These are phyloP conservation scores for Leptosphaerulina australis DNA, from an alignment of 2,329 filamentous ascomycete species.

Conservation along the genomic window DNA sequence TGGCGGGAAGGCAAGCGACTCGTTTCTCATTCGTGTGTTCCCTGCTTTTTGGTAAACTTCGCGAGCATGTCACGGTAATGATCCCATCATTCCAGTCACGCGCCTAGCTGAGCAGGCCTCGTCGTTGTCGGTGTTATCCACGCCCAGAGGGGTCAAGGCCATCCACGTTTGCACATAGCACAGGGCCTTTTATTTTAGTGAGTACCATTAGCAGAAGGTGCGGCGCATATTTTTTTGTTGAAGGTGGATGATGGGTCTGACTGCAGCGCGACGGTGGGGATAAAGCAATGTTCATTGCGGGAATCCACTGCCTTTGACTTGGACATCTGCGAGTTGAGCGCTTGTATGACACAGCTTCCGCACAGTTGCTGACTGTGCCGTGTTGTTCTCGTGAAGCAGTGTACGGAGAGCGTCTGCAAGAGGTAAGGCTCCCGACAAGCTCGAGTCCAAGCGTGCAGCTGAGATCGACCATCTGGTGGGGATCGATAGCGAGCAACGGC, in stretches of 20 bases:
- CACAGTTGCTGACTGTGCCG: conserved; percentile 16
- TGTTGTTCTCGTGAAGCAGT: conserved; percentile 23
- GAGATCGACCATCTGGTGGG: conserved; percentile 34
- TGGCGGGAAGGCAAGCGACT: conserved; percentile 1
- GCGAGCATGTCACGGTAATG: conserved; percentile 7
- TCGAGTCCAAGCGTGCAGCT: conserved; percentile 17
- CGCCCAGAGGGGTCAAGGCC: conserved; percentile 12
- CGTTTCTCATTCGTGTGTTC: conserved; percentile 3
- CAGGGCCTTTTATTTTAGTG: not conserved
- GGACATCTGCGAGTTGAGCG: conserved; percentile 17
- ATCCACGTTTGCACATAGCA: conserved; percentile 7
- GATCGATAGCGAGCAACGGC: conserved; percentile 31
- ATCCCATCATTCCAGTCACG: conserved; percentile 15
- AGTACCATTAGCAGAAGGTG: conserved; percentile 4
- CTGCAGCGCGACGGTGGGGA: conserved; percentile 16
- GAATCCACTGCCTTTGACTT: conserved; percentile 17
- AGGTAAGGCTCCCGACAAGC: conserved; percentile 22
- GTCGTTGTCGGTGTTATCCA: conserved; percentile 4
- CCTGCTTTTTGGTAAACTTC: conserved; percentile 14
- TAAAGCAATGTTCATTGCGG: conserved; percentile 10
- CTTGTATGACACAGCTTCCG: conserved; percentile 26
- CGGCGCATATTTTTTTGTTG: conserved; percentile 3
- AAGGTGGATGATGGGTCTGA: conserved; percentile 10
- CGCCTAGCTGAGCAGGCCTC: conserved; percentile 16
- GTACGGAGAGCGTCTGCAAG: conserved; percentile 21